Conservation (phyloP, 257 asterid species). For the Solanum dulcamara region DNA sequence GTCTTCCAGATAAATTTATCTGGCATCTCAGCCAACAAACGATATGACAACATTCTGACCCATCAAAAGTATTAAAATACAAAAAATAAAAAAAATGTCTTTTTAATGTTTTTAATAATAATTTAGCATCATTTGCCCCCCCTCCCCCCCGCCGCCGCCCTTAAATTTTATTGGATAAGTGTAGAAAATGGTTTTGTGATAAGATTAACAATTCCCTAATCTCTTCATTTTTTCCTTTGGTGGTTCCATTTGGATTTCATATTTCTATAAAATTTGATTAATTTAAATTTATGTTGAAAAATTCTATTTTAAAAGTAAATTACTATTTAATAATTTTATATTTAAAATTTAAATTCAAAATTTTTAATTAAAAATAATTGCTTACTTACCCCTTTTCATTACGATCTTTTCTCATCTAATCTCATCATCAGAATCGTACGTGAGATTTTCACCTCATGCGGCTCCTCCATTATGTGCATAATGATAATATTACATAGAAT, state of each 20-base stretch:
- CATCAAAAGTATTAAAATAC: background rate
- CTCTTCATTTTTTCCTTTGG: background rate
- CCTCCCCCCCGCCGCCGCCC: too few relatives aligned
- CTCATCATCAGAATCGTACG: too few relatives aligned
- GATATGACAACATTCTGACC: background rate
- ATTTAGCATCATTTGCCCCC: background rate
- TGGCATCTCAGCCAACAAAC: conserved; percentile 13
- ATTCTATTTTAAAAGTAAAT: background rate
- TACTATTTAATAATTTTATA: rapidly evolving
- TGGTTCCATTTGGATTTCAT: background rate
- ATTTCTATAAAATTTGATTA: background rate
- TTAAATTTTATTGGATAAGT: background rate
- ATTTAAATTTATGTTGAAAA: background rate
- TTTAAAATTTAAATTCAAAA: background rate
- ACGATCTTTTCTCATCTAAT: background rate
- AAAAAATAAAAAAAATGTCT: background rate
- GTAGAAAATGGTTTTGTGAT: background rate
- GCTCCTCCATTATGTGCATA: too few relatives aligned
- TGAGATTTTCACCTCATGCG: too few relatives aligned
- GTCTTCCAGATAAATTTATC: conserved; percentile 20
- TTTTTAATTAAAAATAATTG: background rate
- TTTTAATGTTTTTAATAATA: background rate
- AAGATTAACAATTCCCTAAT: background rate
- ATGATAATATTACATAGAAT: too few relatives aligned
- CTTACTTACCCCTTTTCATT: rapidly evolving